These are phyloP conservation scores for Daedaleopsis nitida DNA, from an alignment of 768 basidiomycete species.

Conservation along the genomic window DNA sequence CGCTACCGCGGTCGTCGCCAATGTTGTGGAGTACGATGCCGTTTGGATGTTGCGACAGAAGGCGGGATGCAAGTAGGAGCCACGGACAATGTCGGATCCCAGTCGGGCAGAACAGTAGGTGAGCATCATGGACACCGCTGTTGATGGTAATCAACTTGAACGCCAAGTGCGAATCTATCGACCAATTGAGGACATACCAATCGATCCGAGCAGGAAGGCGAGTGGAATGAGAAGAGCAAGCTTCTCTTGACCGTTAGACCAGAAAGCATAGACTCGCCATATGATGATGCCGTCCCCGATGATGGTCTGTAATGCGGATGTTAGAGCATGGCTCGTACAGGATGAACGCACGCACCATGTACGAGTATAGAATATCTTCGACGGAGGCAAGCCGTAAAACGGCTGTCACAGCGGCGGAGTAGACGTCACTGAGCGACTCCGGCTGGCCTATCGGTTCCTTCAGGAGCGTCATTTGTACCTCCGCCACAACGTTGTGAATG, in stretches of 20 bases:
- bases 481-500: conserved; percentile 21
- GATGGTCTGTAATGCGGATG: conserved; percentile 18
- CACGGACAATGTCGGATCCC: conserved; percentile 20
- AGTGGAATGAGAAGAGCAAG: conserved; percentile 16
- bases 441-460: neutral
- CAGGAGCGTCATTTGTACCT: conserved; percentile 11
- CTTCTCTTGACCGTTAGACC: conserved; percentile 17
- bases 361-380: conserved; percentile 22
- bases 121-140: conserved; percentile 22
- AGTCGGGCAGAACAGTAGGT: conserved; percentile 23
- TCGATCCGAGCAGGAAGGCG: conserved; percentile 19
- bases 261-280: conserved; percentile 24
- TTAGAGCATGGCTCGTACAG: neutral
- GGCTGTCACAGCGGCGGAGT: neutral
- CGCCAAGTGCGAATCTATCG: neutral
- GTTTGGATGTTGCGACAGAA: conserved; percentile 27
- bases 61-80: conserved; percentile 17
- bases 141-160: neutral
- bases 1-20: conserved; percentile 22
- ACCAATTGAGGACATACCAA: conserved; percentile 7
- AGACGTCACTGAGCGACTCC: conserved; percentile 8
- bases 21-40: conserved; percentile 22
- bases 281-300: conserved; percentile 28
- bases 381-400: conserved; percentile 10
- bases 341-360: conserved; percentile 14